Base-by-base conservation (phyloP, 1,284 basidiomycete species). In the Fistulina hepatica region DNA sequence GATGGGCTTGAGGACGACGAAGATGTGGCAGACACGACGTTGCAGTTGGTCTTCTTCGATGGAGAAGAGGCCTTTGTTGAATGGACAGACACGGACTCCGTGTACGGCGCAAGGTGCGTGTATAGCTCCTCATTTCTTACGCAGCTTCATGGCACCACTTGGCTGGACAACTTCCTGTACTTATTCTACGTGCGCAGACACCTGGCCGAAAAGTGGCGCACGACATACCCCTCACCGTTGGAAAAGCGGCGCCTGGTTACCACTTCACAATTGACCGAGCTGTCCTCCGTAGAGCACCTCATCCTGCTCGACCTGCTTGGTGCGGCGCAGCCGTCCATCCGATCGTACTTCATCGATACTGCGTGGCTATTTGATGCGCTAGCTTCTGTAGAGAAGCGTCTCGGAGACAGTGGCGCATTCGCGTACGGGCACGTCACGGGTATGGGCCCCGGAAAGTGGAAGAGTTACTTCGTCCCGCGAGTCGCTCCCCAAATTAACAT, bases 31-130 rank as follows among this genome's bases (percentile, higher is more conserved):
- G 79, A 82, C 44, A 88, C 82, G 6, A 94, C 94, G 1, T 59
- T 99, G 11, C 92, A 97, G 56, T 65, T 98, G n/a, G 67, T 98
- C 15, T 95, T 98, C 54, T 93, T 99, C 45, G 97, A 99, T 52
- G 95, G 95, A 3, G 95, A 99, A 58, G 95, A 99, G 59, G 95
- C 95, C 0, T 97, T 93, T 59, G 67, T 77, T 23, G 65, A 74
- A 25, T 99, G 95, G 95, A 90, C 91, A 1, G 70, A 70, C 23
- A 76, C 71, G 1, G 95, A 99, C 58, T 93, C 88, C 1, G 80
- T 93, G 33, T 99, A 99, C 55, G 95, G 95, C 16, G 81, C 92
- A 27, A 76, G 83, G 86, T 89, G 50, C 40, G 61, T 55, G 6
- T 24, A 25, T 21, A 19, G 19, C 17, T 39, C 19, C 26, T 28